phyloP scores from a whole-genome alignment of 768 basidiomycete genomes.

The Rhodotorula kratochvilovae region DNA sequence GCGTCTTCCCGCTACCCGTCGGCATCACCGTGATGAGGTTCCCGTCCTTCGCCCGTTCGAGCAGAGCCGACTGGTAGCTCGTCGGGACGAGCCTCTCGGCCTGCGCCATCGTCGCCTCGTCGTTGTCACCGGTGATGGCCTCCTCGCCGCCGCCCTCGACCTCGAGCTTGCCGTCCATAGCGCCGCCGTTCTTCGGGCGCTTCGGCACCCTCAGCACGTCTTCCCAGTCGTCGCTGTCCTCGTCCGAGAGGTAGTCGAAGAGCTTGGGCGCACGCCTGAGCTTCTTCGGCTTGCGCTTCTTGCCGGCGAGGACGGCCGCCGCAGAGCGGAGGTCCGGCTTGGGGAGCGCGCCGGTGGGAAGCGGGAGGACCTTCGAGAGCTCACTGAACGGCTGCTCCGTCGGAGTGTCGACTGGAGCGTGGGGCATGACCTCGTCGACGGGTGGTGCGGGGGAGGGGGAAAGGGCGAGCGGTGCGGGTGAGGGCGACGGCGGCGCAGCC shows the following conservation, averaged over 20 bases:
- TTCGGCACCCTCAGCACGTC: not conserved
- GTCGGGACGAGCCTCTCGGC: conserved; percentile 16
- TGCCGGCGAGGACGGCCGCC: conserved; percentile 1
- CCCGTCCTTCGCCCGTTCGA: conserved; percentile 13
- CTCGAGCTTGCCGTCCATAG: conserved; percentile 5
- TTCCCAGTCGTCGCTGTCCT: conserved; percentile 15
- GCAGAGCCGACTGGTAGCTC: conserved; percentile 10
- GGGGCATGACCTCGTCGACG: too few species aligned
- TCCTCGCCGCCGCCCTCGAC: not conserved
- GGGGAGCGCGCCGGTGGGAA: not conserved
- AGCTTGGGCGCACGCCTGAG: conserved; percentile 6
- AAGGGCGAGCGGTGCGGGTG: too few species aligned
- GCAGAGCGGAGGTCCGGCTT: not conserved
- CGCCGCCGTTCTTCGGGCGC: conserved; percentile 4
- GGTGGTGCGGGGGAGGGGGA: too few species aligned
- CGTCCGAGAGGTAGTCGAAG: conserved; percentile 17
- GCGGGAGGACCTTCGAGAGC: not conserved
- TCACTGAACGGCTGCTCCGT: not conserved
- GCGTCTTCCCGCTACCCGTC: conserved; percentile 23
- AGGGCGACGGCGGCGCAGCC: too few species aligned
- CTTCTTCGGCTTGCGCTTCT: conserved; percentile 14
- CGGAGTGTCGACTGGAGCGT: too few species aligned
- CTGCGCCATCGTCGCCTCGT: not conserved
- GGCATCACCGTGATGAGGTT: conserved; percentile 9
- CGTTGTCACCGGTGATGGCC: not conserved